Base-by-base conservation (phyloP, 306 rosid genomes). In the Morella rubra region DNA sequence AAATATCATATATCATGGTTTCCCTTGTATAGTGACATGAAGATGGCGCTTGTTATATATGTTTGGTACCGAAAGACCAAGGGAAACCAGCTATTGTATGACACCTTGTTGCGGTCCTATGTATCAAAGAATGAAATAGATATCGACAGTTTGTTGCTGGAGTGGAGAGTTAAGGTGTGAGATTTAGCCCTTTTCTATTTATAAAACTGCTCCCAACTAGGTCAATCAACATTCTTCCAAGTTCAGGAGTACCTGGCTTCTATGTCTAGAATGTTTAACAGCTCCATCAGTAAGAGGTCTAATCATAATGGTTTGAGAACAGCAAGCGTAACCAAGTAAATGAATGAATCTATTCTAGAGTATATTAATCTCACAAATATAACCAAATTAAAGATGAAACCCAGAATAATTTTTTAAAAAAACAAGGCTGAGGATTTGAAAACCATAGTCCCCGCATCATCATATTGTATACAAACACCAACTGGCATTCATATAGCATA, bases 1-100 rank as follows among this genome's bases (percentile, higher is more conserved):
- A 24, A 24, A 24, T 24, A 24, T 24, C 27, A 24, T 24, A 24
- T 24, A 1, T 1, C 27, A 24, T 24, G 99, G 99, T 14, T 92
- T 69, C 98, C 99, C 42, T 52, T 96, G 90, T 92, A 96, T 70
- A 96, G 98, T 18, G 99, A 92, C 83, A 69, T 77, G 84, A 96
- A 92, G 82, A 70, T 96, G 55, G 83, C 85, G 58, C 71, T 96
- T 37, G 84, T 91, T 50, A 78, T 96, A 74, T 96, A 89, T 76
- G 83, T 96, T 70, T 96, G 99, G 99, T 87, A 91, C 69, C 97
- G 96, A 75, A 91, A 87, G 78, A 89, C 91, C 10, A 92, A 77
- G 86, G 99, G 98, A 98, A 14, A 71, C 89, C 0, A 81, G 75
- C 0, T 84, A 74, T 82, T 96, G 8, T 96, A 90, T 52, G 86